Percentiles rank a stretch among this genome's conserved stretches.
phyloP scores from a whole-genome alignment of 805 yeast genomes.

The Lipomyces starkeyi region DNA sequence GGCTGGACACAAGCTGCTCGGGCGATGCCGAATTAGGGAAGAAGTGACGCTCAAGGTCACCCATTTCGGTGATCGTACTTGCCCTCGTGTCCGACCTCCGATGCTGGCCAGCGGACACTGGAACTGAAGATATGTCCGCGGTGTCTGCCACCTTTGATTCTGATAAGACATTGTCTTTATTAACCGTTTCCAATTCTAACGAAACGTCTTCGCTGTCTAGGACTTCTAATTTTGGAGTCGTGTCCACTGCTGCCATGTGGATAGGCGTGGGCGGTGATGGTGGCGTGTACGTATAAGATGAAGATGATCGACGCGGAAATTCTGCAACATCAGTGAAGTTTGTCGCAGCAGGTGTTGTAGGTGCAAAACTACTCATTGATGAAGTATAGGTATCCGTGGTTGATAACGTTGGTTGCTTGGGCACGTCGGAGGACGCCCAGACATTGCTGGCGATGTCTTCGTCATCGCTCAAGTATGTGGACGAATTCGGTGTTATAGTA shows the following conservation, averaged over 20 bases:
- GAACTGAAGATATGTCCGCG: neutral
- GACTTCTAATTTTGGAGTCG: neutral
- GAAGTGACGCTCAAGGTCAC: conserved; percentile 33
- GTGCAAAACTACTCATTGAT: neutral
- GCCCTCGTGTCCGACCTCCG: neutral
- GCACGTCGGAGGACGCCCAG: neutral
- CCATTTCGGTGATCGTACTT: conserved; percentile 5
- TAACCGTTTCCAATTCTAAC: neutral
- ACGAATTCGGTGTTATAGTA: neutral
- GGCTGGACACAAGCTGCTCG: neutral
- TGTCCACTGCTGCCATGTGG: neutral
- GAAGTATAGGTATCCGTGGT: neutral
- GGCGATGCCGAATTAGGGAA: conserved; percentile 26
- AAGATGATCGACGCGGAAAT: neutral
- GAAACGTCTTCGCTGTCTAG: neutral
- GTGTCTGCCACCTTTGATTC: neutral
- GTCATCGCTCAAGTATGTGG: conserved; percentile 1
- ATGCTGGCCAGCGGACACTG: neutral
- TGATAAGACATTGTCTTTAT: neutral
- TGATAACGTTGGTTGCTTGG: neutral
- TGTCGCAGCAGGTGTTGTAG: neutral
- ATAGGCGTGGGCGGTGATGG: neutral
- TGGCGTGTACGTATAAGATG: neutral
- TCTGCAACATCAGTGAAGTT: neutral
- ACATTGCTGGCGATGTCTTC: neutral